Evolutionary conservation across 345 rosid species (phyloP).

Genomic region (Mallotus nudiflorus): DNA sequence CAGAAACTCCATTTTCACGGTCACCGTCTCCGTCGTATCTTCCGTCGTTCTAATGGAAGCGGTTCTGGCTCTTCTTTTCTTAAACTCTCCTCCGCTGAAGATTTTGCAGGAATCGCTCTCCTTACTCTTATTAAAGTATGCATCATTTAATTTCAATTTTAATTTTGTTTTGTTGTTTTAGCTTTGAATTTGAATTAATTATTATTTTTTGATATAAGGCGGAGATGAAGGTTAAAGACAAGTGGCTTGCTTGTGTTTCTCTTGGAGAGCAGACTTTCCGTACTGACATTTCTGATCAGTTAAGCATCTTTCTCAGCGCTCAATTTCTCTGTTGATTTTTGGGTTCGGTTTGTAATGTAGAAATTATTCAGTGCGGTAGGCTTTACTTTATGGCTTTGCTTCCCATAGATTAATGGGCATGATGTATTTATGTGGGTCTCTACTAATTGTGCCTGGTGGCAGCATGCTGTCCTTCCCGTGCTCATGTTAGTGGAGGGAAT

Average conservation of each 20-base stretch:
- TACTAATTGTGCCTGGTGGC: too few relatives aligned
- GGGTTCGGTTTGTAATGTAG: too few relatives aligned
- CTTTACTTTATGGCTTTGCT: too few relatives aligned
- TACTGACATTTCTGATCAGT: conserved; percentile 70
- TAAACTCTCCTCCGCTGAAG: conserved; percentile 48
- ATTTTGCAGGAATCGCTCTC: conserved; percentile 88
- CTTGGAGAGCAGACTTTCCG: conserved; percentile 91
- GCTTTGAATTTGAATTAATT: too few relatives aligned
- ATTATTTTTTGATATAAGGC: conserved; percentile 36
- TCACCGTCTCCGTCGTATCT: conserved; percentile 27
- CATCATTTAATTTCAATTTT: background rate
- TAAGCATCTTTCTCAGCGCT: conserved; percentile 17
- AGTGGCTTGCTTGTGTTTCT: conserved; percentile 86
- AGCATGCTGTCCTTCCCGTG: too few relatives aligned
- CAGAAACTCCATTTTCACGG: conserved; percentile 48
- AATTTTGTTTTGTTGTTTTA: background rate
- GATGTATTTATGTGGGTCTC: too few relatives aligned
- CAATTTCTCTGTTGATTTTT: background rate
- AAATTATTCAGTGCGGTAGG: too few relatives aligned
- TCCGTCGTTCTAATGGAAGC: conserved; percentile 24
- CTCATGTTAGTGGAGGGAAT: too few relatives aligned
- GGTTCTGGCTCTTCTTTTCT: conserved; percentile 23
- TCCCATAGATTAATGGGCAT: too few relatives aligned
- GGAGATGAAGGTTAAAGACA: conserved; percentile 78
- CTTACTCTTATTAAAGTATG: conserved; percentile 64